phyloP scores from a whole-genome alignment of 2,329 filamentous ascomycete species.

The Aspergillus latus region DNA sequence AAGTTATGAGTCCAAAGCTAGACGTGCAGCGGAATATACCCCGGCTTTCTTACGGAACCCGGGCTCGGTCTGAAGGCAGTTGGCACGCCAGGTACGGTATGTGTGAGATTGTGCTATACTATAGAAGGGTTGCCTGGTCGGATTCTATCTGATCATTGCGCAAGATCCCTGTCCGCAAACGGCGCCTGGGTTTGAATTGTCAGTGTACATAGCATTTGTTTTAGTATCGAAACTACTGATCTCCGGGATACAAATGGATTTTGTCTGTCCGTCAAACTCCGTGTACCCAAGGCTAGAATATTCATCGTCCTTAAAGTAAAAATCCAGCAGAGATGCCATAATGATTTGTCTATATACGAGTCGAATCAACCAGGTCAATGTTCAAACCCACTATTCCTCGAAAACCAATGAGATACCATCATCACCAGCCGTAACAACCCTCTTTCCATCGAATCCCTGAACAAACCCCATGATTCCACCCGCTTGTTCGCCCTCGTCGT shows the following conservation, averaged over 20 bases:
- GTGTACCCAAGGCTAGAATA: not conserved
- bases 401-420: conserved; percentile 59
- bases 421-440: conserved; percentile 86
- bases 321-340: not conserved
- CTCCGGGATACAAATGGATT: not conserved
- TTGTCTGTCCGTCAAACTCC: not conserved
- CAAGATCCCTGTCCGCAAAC: conserved; percentile 23
- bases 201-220: conserved; percentile 39
- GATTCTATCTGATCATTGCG: conserved; percentile 16
- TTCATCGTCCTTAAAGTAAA: not conserved
- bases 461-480: conserved; percentile 91
- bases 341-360: conserved; percentile 15
- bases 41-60: conserved; percentile 16
- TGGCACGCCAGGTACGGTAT: not conserved
- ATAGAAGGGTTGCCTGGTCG: conserved; percentile 11
- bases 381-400: conserved; percentile 32
- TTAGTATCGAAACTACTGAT: conserved; percentile 20
- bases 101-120: conserved; percentile 11
- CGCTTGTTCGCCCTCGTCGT: conserved; percentile 68
- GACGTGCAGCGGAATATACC: conserved; percentile 26
- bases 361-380: conserved; percentile 12
- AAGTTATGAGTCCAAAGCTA: not conserved
- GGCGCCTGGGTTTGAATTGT: conserved; percentile 36
- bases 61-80: not conserved
- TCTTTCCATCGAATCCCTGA: conserved; percentile 70